These are phyloP conservation scores for Epipyxis sp. DNA, from an alignment of 108 stramenopile genomes.

Conservation along the genomic window DNA sequence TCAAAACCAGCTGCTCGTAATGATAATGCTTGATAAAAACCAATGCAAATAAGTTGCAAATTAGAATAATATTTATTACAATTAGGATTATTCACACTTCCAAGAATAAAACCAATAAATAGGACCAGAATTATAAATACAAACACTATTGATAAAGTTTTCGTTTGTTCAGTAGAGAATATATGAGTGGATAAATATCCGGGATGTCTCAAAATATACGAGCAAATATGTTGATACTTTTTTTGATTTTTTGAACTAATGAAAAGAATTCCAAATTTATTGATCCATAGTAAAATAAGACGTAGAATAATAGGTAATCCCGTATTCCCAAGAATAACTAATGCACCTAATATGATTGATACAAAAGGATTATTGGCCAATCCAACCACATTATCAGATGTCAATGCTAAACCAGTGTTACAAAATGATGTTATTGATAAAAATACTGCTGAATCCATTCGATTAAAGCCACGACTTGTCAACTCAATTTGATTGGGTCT, in stretches of 20 bases:
- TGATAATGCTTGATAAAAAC: not conserved
- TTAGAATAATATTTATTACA: not conserved
- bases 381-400: constrained; percentile 51
- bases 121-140: not conserved
- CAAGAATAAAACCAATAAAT: not conserved
- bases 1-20: not conserved
- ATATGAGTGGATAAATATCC: not conserved
- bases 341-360: not conserved
- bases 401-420: constrained; percentile 39
- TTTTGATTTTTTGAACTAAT: not conserved
- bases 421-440: constrained; percentile 2
- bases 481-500: not conserved
- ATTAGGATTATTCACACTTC: not conserved
- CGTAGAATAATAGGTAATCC: not conserved
- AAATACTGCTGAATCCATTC: not conserved
- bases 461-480: not conserved
- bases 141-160: not conserved
- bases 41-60: not conserved
- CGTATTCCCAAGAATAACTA: not conserved
- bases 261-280: not conserved
- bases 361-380: not conserved
- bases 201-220: not conserved
- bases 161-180: not conserved
- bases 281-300: not conserved
- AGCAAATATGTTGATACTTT: too few relatives aligned